Evolutionary conservation across 495 filamentous ascomycete species (phyloP).

Genomic region (Polyplosphaeria fusca): DNA sequence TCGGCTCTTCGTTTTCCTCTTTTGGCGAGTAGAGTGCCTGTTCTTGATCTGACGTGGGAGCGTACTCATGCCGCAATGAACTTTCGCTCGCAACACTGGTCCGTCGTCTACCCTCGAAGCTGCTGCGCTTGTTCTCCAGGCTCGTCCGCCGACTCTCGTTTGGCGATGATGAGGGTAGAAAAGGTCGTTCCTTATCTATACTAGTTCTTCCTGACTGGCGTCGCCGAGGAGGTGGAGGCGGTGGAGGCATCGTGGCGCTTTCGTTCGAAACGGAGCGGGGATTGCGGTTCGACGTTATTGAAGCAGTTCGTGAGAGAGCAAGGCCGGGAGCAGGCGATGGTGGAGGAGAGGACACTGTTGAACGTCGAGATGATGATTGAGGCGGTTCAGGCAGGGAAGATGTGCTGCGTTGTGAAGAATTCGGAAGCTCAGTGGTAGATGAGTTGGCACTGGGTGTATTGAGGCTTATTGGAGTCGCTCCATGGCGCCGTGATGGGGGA

Average conservation of each 20-base stretch:
- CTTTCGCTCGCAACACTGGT: slow-evolving; percentile 32
- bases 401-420: slow-evolving; percentile 8
- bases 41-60: slow-evolving; percentile 12
- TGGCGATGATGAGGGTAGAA: slow-evolving; percentile 15
- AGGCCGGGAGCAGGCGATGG: slow-evolving; percentile 14
- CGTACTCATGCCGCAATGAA: slow-evolving; percentile 24
- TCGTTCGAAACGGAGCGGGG: slow-evolving; percentile 15
- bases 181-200: slow-evolving; percentile 25
- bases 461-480: slow-evolving; percentile 3
- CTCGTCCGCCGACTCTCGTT: slow-evolving; percentile 24
- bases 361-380: slow-evolving; percentile 11
- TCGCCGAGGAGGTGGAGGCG: slow-evolving; percentile 34
- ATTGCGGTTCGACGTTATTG: slow-evolving; percentile 11
- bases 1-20: slow-evolving; percentile 13
- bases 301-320: no score
- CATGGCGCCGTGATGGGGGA: slow-evolving; percentile 34
- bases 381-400: slow-evolving; percentile 22
- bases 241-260: slow-evolving; percentile 30
- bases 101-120: slow-evolving; percentile 22
- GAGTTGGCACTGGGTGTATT: slow-evolving; percentile 22
- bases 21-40: slow-evolving; percentile 7
- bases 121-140: slow-evolving; percentile 20
- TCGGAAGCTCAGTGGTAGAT: slow-evolving; percentile 24
- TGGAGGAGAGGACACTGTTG: slow-evolving; percentile 20
- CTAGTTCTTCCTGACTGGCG: slow-evolving; percentile 19